Evolutionary conservation across 1,139 yeast genomes (phyloP).

Genomic region (Schwanniomyces etchellsii): DNA sequence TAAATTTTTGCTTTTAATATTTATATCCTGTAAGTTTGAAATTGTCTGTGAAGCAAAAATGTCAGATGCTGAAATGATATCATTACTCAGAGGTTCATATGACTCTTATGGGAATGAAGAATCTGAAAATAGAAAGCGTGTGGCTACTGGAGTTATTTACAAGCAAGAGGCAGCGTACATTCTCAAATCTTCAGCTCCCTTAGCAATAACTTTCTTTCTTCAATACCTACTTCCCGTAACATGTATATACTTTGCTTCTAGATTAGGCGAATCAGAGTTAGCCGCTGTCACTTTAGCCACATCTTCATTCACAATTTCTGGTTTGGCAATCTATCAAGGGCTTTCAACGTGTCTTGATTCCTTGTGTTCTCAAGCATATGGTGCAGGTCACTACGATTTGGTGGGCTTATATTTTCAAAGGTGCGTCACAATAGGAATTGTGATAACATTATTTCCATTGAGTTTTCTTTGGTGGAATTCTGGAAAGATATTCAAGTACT

Average conservation of each 20-base stretch:
- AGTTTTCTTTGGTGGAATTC: slow-evolving; percentile 41
- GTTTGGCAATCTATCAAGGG: slow-evolving; percentile 67
- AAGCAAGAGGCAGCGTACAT: slow-evolving; percentile 23
- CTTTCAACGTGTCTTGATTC: slow-evolving; percentile 72
- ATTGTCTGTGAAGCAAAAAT: too few relatives aligned
- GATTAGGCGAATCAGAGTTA: slow-evolving; percentile 68
- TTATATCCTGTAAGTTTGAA: too few relatives aligned
- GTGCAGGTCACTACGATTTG: slow-evolving; percentile 52
- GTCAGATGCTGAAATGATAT: too few relatives aligned
- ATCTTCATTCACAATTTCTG: slow-evolving; percentile 67
- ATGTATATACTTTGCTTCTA: slow-evolving; percentile 78
- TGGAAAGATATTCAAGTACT: slow-evolving; percentile 18
- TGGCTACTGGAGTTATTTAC: not conserved
- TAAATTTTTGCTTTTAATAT: too few relatives aligned
- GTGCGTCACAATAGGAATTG: slow-evolving; percentile 40
- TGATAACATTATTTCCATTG: slow-evolving; percentile 27
- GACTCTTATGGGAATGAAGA: too few relatives aligned
- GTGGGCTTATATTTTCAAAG: slow-evolving; percentile 67
- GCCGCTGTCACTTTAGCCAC: slow-evolving; percentile 63
- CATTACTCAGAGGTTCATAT: too few relatives aligned
- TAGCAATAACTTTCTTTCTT: slow-evolving; percentile 66
- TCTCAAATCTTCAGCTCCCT: slow-evolving; percentile 43
- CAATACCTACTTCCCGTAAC: slow-evolving; percentile 84
- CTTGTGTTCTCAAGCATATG: slow-evolving; percentile 72
- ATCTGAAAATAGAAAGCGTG: too few relatives aligned